Percentiles rank a stretch among this genome's conserved stretches.
phyloP scores from a whole-genome alignment of 2,329 filamentous ascomycete genomes.

The Tolypocladium tropicale region DNA sequence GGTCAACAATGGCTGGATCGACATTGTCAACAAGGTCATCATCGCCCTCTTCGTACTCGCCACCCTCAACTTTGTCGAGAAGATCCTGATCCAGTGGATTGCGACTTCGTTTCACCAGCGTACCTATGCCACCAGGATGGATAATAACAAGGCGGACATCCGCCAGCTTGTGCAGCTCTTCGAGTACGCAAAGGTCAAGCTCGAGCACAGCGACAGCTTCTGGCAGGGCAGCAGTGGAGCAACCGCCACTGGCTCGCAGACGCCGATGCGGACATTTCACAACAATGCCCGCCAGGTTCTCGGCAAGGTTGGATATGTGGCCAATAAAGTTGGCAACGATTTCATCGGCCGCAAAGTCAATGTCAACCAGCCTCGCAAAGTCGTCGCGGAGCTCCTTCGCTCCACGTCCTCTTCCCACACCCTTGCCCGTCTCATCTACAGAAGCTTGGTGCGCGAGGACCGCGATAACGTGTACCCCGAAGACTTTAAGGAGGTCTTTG shows the following conservation, averaged over 20 bases:
- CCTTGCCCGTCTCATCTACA: conserved; percentile 77
- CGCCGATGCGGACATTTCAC: conserved; percentile 63
- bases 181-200: conserved; percentile 67
- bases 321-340: conserved; percentile 78
- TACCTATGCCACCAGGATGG: conserved; percentile 84
- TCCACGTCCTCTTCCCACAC: conserved; percentile 69
- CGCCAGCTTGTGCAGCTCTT: conserved; percentile 43
- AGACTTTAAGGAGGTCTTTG: conserved; percentile 70
- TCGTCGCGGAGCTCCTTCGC: conserved; percentile 67
- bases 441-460: conserved; percentile 68
- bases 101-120: conserved; percentile 86
- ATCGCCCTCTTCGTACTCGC: conserved; percentile 73
- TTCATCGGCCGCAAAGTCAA: conserved; percentile 70
- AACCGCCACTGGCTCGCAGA: conserved; percentile 52
- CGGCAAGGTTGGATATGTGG: conserved; percentile 74
- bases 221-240: conserved; percentile 29
- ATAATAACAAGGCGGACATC: conserved; percentile 87
- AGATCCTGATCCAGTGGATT: conserved; percentile 90
- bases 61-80: conserved; percentile 76
- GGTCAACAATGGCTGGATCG: conserved; percentile 57
- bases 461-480: conserved; percentile 68
- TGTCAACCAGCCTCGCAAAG: conserved; percentile 72
- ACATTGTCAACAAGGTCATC: conserved; percentile 73
- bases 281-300: conserved; percentile 66
- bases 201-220: conserved; percentile 42